A percentile compares a stretch with the other conserved stretches of the same genome.
Evolutionary conservation across 2,329 filamentous ascomycete species (phyloP).

Genomic region (Aspergillus sp.): DNA sequence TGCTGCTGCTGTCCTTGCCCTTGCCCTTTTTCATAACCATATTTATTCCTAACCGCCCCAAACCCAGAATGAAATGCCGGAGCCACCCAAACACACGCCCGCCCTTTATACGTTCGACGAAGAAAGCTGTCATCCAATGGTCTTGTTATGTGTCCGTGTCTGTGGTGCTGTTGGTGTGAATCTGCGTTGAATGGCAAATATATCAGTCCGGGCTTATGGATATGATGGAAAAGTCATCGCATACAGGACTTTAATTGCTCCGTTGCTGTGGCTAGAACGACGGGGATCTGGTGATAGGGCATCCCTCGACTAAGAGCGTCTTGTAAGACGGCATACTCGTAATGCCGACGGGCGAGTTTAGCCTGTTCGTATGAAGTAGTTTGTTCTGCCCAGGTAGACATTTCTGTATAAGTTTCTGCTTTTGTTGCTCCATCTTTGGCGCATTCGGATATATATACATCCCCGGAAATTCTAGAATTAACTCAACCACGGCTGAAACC

Average conservation of each 20-base stretch:
- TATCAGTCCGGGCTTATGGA: neutral
- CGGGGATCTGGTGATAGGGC: neutral
- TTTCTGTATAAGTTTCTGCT: neutral
- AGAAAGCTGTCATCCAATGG: neutral
- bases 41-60: no score
- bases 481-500: neutral
- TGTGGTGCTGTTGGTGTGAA: neutral
- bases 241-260: neutral
- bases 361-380: constrained; percentile 5
- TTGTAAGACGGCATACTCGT: constrained; percentile 6
- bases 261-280: neutral
- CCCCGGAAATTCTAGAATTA: neutral
- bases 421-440: neutral
- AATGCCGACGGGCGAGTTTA: constrained; percentile 4
- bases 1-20: neutral
- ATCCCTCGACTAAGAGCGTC: constrained; percentile 3
- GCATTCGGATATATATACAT: neutral
- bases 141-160: neutral
- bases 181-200: neutral
- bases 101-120: neutral
- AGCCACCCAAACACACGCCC: neutral
- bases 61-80: no score
- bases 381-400: neutral
- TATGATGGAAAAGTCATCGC: neutral
- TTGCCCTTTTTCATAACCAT: no score